Evolutionary conservation across 495 filamentous ascomycete genomes (phyloP).

Genomic region (Hypoxylon crocopeplum): DNA sequence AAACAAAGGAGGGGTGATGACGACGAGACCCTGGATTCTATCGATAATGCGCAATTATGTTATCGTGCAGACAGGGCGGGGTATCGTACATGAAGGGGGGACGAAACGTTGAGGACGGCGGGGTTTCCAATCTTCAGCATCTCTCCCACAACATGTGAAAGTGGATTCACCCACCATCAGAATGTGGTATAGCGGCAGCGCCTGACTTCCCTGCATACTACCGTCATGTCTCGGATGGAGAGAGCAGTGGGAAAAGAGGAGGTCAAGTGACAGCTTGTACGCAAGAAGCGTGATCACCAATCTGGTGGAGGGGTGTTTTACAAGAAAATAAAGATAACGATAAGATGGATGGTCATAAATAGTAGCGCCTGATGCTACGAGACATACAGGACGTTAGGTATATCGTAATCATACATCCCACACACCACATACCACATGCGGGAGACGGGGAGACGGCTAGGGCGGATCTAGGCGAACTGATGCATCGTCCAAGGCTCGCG

Average conservation of each 20-base stretch:
- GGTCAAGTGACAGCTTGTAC: conserved; percentile 34
- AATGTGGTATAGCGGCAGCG: conserved; percentile 9
- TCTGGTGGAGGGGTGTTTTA: conserved; percentile 26
- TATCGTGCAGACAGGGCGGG: conserved; percentile 19
- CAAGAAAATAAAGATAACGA: conserved; percentile 32
- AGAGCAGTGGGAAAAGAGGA: conserved; percentile 1
- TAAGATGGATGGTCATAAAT: conserved; percentile 31
- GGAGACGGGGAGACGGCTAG: conserved; percentile 31
- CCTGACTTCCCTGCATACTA: conserved; percentile 29
- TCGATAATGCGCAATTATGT: conserved; percentile 28
- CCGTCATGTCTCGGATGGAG: conserved; percentile 25
- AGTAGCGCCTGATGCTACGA: conserved; percentile 18
- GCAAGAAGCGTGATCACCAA: conserved; percentile 30
- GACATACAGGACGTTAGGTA: background rate
- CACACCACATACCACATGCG: background rate
- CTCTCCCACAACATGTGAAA: conserved; percentile 22
- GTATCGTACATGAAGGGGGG: conserved; percentile 2
- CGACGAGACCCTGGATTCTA: no score
- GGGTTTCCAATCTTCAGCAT: conserved; percentile 11
- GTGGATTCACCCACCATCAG: conserved; percentile 12
- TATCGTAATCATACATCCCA: conserved; percentile 1
- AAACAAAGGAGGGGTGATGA: conserved; percentile 4
- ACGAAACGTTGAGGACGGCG: conserved; percentile 17
- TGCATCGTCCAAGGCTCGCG: conserved; percentile 13
- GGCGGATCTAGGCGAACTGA: conserved; percentile 34